Conservation (phyloP, 2,329 filamentous ascomycete species). For the Podosphaera aphanis region DNA sequence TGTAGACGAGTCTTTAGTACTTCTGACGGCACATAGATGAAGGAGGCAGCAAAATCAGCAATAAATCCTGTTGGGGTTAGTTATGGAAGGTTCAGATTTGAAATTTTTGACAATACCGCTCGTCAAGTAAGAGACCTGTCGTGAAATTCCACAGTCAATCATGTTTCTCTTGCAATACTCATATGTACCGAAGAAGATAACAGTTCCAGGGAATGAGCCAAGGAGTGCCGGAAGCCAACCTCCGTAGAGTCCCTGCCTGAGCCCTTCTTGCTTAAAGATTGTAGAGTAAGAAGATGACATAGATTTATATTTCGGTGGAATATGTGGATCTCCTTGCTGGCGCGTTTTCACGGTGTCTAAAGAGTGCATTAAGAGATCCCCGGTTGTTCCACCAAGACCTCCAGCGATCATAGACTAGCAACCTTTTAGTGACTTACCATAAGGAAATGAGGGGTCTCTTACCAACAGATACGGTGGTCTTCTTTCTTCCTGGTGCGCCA, state of each 20-base stretch:
- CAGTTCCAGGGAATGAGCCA: constrained; percentile 80
- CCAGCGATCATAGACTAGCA: constrained; percentile 78
- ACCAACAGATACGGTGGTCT: constrained; percentile 42
- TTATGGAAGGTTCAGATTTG: constrained; percentile 2
- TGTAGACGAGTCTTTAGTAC: constrained; percentile 94
- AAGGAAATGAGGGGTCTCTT: constrained; percentile 15
- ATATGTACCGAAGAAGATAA: constrained; percentile 90
- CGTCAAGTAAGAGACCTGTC: constrained; percentile 64
- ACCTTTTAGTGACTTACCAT: constrained; percentile 5
- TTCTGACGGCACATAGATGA: constrained; percentile 90
- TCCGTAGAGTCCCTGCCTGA: constrained; percentile 68
- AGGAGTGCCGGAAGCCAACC: constrained; percentile 80
- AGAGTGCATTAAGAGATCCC: constrained; percentile 97
- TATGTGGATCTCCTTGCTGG: constrained; percentile 84
- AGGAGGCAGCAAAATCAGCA: constrained; percentile 73
- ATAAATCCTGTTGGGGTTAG: constrained; percentile 42
- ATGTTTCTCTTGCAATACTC: constrained; percentile 82
- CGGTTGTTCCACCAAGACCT: constrained; percentile 73
- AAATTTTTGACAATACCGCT: constrained; percentile 32
- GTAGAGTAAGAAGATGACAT: constrained; percentile 79
- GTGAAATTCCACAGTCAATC: constrained; percentile 62
- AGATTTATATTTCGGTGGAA: constrained; percentile 80
- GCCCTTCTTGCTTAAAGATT: constrained; percentile 78
- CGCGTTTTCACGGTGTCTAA: constrained; percentile 95
- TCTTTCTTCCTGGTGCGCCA: constrained; percentile 21